Evolutionary conservation across 169 alveolate species (phyloP).

Genomic region (Cryptosporidium tyzzeri): DNA sequence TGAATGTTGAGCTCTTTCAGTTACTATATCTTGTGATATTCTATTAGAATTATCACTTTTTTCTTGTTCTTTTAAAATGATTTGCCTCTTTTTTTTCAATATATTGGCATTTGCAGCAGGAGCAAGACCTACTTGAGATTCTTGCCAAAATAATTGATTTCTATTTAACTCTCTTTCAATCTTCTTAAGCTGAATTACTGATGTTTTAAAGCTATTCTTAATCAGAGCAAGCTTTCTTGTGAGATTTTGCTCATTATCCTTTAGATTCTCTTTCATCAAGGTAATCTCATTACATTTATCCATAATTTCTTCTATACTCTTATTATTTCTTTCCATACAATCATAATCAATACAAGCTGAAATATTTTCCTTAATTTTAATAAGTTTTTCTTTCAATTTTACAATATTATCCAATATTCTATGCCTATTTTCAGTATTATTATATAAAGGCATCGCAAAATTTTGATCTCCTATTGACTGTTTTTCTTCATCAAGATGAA

Average conservation of each 20-base stretch:
- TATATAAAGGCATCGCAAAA: not conserved
- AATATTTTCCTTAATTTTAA: slow-evolving; percentile 1
- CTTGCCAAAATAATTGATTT: slow-evolving; percentile 49
- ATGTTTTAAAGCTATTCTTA: slow-evolving; percentile 43
- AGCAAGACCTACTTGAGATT: slow-evolving; percentile 65
- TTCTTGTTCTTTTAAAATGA: not conserved
- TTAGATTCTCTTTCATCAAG: not conserved
- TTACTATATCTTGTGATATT: not conserved
- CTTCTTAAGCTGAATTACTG: slow-evolving; percentile 38
- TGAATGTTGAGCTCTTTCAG: not conserved
- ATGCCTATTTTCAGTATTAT: not conserved
- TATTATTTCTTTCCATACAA: not conserved
- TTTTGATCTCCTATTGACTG: not conserved
- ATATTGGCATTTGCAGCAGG: slow-evolving; percentile 47
- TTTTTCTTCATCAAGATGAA: slow-evolving; percentile 27
- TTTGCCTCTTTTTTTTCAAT: slow-evolving; percentile 14
- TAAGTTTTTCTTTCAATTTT: slow-evolving; percentile 8
- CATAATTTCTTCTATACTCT: slow-evolving; percentile 17
- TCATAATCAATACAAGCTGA: slow-evolving; percentile 2
- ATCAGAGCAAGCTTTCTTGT: slow-evolving; percentile 57
- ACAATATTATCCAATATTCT: slow-evolving; percentile 7
- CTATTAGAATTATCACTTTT: not conserved
- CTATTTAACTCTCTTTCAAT: slow-evolving; percentile 68
- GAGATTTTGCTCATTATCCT: slow-evolving; percentile 26
- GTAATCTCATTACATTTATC: not conserved